Evolutionary conservation across 208 protist species (phyloP), one percentile per base, ranked within the genome.

Genomic region (Crithidia mellificae): DNA sequence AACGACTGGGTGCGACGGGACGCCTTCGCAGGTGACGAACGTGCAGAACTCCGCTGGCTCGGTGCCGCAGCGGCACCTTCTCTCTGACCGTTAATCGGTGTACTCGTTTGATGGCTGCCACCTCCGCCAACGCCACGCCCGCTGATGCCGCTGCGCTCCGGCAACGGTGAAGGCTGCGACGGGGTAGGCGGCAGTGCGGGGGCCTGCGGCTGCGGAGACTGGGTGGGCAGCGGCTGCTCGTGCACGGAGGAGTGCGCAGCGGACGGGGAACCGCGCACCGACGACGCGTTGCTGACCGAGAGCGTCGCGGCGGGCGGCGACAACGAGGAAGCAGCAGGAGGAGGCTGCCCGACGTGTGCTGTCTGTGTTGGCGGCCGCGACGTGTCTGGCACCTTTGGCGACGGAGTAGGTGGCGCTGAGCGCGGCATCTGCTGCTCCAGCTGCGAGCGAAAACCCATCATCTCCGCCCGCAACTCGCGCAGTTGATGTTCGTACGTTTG

Each of bases 1-100:
- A 88, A 93, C 7, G 69, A 78, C 36, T 72, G 64, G 27, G 47
- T 63, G 6, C 58, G 70, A 5, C 34, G 52, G 3, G 15, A 44
- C 27, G 25, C 22, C 22, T 5, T 50, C 4, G 29, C 32, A 27
- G 50, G 57, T 27, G 55, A 67, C 7, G 30, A 58, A 2, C 15
- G 11, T 24, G 57, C 25, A 0, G 52, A 49, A 15, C 55, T 25
- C 1, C 49, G 44, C 41, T 25, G 54, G 52, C 68, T 62, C 36
- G 5, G n/a, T 5, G 50, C 25, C 11, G 20, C 5, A 6, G 39
- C 29, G 6, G 39, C 12, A 2, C 27, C 2, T 2, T 30, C n/a
- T 15, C 22, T 54, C 2, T 17, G 32, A 8, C 27, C 50, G 27
- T 15, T 30, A 20, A 2, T 20, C 6, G 15, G 20, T 20, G 41